Base-by-base conservation (phyloP, 768 basidiomycete genomes). In the Rhodotorula kratochvilovae region DNA sequence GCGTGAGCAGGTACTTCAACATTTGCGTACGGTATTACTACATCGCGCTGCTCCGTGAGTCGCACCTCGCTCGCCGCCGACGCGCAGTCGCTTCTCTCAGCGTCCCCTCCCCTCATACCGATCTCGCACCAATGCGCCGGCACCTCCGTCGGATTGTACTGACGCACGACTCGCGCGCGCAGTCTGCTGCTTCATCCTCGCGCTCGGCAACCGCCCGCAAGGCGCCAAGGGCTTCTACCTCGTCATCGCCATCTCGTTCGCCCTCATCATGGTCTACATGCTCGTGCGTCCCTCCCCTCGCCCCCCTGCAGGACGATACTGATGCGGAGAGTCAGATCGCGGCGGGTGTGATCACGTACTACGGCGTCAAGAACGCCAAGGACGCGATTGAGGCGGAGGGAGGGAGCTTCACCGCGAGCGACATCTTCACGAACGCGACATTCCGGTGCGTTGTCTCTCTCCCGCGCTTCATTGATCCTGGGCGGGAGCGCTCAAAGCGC, bases 231-330 rank as follows among this genome's bases (percentile, higher is more conserved):
- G 88, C 86, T 87, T 86, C 12, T 99, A 96, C 80, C 92, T 91
- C 5, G 77, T 85, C 13, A 89, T 91, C 39, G 87, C 97, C 77
- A 79, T 95, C 42, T 91, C 92, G 2, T 99, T 95, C 81, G 92
- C 85, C 6, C 8, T 95, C 33, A 87, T 99, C 73, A 98, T 95
- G 43, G 80, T 92, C n/a, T 98, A 98, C 79, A 98, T 99, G 95
- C 91, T 92, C 63, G 89, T 91, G 61, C 33, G 86, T 79, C 39
- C 53, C 51, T 58, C 27, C 31, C 43, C n/a, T 51, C 54, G 76
- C 13, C 51, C 45, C 70, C n/a, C n/a, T n/a, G n/a, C n/a, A n/a
- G n/a, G n/a, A n/a, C n/a, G n/a, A n/a, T n/a, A n/a, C n/a, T n/a
- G 48, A 27, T 21, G 21, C 48, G 39, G 39, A 6, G 39, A 13